These are phyloP conservation scores for Tremellales sp. DNA, from an alignment of 1,284 basidiomycete genomes.

Conservation along the genomic window DNA sequence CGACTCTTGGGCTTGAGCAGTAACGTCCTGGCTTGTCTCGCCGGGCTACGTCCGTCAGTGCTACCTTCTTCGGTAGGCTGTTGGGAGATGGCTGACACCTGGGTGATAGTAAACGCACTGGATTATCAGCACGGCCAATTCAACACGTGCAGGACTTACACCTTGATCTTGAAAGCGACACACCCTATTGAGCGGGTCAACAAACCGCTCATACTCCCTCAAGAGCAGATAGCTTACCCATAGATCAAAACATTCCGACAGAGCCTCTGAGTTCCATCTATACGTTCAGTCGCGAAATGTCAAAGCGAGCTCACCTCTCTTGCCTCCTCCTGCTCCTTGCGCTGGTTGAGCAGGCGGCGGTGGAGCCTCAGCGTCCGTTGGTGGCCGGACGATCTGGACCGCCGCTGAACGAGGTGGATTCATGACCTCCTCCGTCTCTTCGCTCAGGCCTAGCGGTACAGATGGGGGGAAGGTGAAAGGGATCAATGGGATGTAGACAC, in stretches of 20 bases:
- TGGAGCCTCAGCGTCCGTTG: slow-evolving; percentile 24
- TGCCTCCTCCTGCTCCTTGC: slow-evolving; percentile 19
- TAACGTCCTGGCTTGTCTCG: too few relatives aligned
- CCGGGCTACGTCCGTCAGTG: background rate
- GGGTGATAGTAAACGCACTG: slow-evolving; percentile 74
- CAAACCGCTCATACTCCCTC: background rate
- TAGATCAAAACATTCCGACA: slow-evolving; percentile 85
- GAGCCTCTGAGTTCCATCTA: slow-evolving; percentile 58
- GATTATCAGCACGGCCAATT: slow-evolving; percentile 6
- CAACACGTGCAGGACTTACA: slow-evolving; percentile 26
- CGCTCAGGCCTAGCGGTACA: too few relatives aligned
- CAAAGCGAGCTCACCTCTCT: slow-evolving; percentile 11
- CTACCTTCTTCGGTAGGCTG: slow-evolving; percentile 7
- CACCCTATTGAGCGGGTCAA: slow-evolving; percentile 54
- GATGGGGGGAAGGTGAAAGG: too few relatives aligned
- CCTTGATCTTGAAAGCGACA: slow-evolving; percentile 83
- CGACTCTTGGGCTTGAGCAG: too few relatives aligned
- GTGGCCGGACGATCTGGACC: slow-evolving; percentile 58
- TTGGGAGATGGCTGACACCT: slow-evolving; percentile 52
- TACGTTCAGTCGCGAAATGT: background rate
- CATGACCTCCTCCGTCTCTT: too few relatives aligned
- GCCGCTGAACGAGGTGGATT: slow-evolving; percentile 49
- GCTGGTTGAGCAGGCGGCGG: slow-evolving; percentile 4
- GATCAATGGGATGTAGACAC: too few relatives aligned
- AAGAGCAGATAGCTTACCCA: slow-evolving; percentile 56